A percentile compares a stretch with the other conserved stretches of the same genome.
These are phyloP conservation scores for Cercospora citrullina DNA, from an alignment of 2,329 filamentous ascomycete species.

Conservation along the genomic window DNA sequence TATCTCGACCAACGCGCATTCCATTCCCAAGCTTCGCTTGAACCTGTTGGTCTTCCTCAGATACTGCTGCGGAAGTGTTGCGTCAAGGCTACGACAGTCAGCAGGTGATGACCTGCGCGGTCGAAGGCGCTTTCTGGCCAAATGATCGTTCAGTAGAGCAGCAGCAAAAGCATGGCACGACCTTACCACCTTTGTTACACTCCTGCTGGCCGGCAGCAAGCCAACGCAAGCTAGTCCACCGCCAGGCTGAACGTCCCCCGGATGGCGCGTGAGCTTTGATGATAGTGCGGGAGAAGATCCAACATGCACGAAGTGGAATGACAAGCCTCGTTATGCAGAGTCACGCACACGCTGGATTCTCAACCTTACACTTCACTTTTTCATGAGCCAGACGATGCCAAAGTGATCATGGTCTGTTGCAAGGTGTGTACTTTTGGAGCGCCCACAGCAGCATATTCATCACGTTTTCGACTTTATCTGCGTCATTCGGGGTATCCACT, in stretches of 20 bases:
- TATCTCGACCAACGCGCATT: background rate
- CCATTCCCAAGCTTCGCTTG: constrained; percentile 6
- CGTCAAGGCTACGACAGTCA: background rate
- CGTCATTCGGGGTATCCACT: background rate
- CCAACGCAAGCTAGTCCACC: background rate
- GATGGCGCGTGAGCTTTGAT: background rate
- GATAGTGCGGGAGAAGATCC: background rate
- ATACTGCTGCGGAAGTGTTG: background rate
- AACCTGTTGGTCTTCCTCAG: background rate
- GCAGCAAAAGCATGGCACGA: background rate
- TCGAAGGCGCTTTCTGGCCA: background rate
- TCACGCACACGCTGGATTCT: background rate
- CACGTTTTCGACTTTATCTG: background rate
- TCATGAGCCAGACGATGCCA: background rate
- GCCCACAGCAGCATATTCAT: background rate
- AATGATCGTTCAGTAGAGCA: background rate
- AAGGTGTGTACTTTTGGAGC: background rate
- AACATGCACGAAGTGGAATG: background rate
- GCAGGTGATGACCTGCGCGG: background rate
- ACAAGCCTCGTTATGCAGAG: background rate
- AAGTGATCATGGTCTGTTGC: background rate
- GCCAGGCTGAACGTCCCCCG: background rate
- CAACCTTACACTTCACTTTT: background rate
- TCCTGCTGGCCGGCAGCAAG: background rate
- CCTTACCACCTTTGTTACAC: background rate